phyloP scores from a whole-genome alignment of 2,329 filamentous ascomycete genomes.

The Arthrobotrys pseudoclavata region DNA sequence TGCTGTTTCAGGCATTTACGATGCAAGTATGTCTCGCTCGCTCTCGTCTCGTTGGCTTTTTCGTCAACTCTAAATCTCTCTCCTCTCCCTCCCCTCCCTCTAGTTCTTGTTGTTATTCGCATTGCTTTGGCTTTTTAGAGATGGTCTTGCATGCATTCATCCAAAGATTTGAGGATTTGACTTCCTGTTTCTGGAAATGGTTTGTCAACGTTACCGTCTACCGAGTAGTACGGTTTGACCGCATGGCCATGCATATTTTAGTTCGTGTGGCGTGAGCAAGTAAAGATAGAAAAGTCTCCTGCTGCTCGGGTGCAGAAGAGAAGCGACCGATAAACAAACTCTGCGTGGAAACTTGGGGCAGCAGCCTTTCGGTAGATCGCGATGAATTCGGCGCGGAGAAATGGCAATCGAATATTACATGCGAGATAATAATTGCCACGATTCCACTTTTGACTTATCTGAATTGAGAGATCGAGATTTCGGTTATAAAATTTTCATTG shows the following conservation, averaged over 20 bases:
- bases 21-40: conserved; percentile 38
- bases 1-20: conserved; percentile 28
- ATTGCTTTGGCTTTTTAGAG: conserved; percentile 49
- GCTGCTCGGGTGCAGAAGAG: conserved; percentile 28
- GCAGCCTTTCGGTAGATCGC: conserved; percentile 35
- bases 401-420: background rate
- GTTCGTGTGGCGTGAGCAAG: conserved; percentile 13
- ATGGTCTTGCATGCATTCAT: conserved; percentile 55
- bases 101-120: conserved; percentile 19
- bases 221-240: conserved; percentile 14
- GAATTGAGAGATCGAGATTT: background rate
- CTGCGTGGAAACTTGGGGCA: conserved; percentile 14
- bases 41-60: conserved; percentile 36
- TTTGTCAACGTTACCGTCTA: conserved; percentile 16
- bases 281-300: conserved; percentile 44
- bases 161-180: conserved; percentile 49
- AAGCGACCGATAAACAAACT: conserved; percentile 56
- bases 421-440: too few species aligned
- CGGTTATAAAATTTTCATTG: background rate
- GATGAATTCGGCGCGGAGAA: conserved; percentile 27
- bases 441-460: too few species aligned
- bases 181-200: conserved; percentile 11
- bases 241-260: conserved; percentile 25
- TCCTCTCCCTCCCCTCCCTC: background rate
- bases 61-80: conserved; percentile 38